These are phyloP conservation scores for Lonicera japonica DNA, from an alignment of 129 eudicot species.

Conservation along the genomic window DNA sequence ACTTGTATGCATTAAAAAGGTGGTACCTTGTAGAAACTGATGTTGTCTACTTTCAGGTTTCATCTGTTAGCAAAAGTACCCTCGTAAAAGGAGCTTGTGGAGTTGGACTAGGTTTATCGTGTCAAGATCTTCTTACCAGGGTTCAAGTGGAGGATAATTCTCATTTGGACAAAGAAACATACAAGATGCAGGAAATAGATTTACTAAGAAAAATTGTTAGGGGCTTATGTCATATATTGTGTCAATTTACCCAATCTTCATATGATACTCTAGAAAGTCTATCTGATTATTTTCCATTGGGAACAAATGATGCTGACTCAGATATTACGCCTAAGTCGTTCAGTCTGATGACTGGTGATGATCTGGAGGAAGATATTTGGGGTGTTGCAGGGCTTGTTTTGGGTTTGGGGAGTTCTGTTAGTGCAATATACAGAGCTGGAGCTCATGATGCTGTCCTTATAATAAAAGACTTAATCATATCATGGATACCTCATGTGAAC, in stretches of 20 bases:
- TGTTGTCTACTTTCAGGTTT: constrained; percentile 46
- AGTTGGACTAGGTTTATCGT: constrained; percentile 82
- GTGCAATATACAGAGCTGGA: constrained; percentile 73
- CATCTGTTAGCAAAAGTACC: constrained; percentile 67
- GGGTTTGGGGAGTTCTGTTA: constrained; percentile 71
- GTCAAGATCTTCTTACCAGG: constrained; percentile 72
- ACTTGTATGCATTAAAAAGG: not conserved
- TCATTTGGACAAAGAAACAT: constrained; percentile 31
- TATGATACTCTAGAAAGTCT: constrained; percentile 39
- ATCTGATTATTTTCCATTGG: constrained; percentile 36
- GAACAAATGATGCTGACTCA: constrained; percentile 24
- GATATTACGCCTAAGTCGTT: constrained; percentile 14
- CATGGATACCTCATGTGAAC: constrained; percentile 58
- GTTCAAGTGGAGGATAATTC: constrained; percentile 26
- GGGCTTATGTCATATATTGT: constrained; percentile 49
- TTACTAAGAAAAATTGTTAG: constrained; percentile 53
- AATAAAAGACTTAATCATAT: constrained; percentile 40
- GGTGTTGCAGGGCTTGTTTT: constrained; percentile 81
- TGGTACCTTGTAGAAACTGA: not conserved
- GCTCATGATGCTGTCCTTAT: constrained; percentile 46
- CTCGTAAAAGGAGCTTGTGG: constrained; percentile 98
- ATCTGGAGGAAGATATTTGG: constrained; percentile 79
- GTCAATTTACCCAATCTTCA: constrained; percentile 39
- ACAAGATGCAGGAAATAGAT: constrained; percentile 48
- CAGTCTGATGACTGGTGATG: constrained; percentile 23